Conservation (phyloP, 2,329 filamentous ascomycete genomes). For the Pestalotiopsis sp. region DNA sequence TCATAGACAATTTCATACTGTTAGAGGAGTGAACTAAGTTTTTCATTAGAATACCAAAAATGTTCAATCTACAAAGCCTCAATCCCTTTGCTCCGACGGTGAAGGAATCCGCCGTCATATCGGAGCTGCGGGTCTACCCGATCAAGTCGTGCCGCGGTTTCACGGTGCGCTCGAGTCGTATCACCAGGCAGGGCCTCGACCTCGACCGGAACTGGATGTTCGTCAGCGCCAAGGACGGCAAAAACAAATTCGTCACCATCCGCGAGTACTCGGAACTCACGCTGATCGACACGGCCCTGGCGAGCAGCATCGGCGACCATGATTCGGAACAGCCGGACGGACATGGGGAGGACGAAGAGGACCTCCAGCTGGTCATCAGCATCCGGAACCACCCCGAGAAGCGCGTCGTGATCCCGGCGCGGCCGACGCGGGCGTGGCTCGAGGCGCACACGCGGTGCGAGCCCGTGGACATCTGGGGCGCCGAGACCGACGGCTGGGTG, state of each 20-base stretch:
- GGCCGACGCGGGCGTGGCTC: slow-evolving; percentile 57
- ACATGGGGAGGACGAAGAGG: slow-evolving; percentile 4
- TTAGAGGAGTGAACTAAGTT: neutral
- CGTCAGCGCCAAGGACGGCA: slow-evolving; percentile 50
- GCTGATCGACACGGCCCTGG: slow-evolving; percentile 48
- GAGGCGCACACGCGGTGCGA: slow-evolving; percentile 50
- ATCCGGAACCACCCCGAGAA: slow-evolving; percentile 38
- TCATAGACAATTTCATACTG: too few relatives aligned
- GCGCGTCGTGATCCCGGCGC: slow-evolving; percentile 55
- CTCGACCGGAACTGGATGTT: slow-evolving; percentile 72
- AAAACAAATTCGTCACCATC: slow-evolving; percentile 58
- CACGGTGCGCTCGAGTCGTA: slow-evolving; percentile 50
- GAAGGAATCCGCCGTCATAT: neutral
- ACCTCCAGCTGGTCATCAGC: slow-evolving; percentile 50
- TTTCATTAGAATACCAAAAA: neutral
- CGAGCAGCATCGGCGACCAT: neutral
- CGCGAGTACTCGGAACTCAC: slow-evolving; percentile 65
- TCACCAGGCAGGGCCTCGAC: slow-evolving; percentile 60
- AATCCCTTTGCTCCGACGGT: slow-evolving; percentile 3
- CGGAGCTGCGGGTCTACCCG: slow-evolving; percentile 58
- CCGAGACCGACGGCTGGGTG: slow-evolving; percentile 58
- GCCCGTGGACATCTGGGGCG: slow-evolving; percentile 61
- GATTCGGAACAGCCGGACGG: neutral
- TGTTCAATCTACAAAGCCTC: slow-evolving; percentile 8
- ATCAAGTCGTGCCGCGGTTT: slow-evolving; percentile 70